A percentile compares a stretch with the other conserved stretches of the same genome.
Conservation (phyloP, 2,329 filamentous ascomycete genomes). For the Fusarium agapanthi region DNA sequence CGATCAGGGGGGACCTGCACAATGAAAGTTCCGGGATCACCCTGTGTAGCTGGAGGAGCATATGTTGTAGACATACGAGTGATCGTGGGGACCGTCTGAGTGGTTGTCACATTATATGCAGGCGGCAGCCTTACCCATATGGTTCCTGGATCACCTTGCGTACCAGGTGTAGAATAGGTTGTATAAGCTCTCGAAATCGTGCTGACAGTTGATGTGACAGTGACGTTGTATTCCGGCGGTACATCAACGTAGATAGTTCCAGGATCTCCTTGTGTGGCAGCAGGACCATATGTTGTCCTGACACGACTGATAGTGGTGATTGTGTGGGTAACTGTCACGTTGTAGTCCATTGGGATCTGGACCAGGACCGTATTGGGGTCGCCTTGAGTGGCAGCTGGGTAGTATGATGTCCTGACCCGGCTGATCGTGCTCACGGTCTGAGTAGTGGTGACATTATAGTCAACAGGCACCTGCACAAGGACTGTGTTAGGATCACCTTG, state of each 20-base stretch:
- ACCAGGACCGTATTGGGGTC: background rate
- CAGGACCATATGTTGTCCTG: background rate
- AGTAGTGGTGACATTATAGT: background rate
- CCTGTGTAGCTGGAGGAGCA: background rate
- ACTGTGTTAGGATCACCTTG: slow-evolving; percentile 15
- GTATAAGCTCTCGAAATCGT: slow-evolving; percentile 1
- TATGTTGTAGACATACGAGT: slow-evolving; percentile 1
- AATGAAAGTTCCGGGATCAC: slow-evolving; percentile 13
- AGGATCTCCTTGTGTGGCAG: slow-evolving; percentile 7
- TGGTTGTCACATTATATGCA: slow-evolving; percentile 7
- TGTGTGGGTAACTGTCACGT: background rate
- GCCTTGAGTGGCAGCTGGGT: background rate
- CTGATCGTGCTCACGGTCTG: background rate
- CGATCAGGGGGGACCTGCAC: background rate
- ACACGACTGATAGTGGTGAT: background rate
- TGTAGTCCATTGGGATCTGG: background rate
- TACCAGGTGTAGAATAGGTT: background rate
- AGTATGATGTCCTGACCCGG: background rate
- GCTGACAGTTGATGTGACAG: background rate
- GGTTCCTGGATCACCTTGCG: slow-evolving; percentile 12
- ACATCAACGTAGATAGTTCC: background rate
- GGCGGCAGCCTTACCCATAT: background rate
- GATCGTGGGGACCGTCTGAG: background rate
- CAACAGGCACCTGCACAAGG: background rate
- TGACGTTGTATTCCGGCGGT: slow-evolving; percentile 1